Evolutionary conservation across 2,329 filamentous ascomycete species (phyloP).

Genomic region (Pseudogymnoascus sp.): DNA sequence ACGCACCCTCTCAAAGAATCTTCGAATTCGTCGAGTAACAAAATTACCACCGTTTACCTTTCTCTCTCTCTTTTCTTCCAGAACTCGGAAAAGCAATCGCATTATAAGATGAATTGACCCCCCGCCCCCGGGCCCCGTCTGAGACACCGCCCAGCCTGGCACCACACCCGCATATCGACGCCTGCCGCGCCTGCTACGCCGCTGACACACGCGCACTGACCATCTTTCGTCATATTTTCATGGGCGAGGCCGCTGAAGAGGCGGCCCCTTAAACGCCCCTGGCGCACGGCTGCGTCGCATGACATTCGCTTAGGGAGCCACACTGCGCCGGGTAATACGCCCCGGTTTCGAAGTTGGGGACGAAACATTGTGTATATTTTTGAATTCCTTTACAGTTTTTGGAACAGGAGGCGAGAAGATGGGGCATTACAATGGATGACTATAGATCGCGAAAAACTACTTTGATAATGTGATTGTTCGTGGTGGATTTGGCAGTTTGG

Average conservation of each 20-base stretch:
- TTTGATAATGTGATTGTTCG: not conserved
- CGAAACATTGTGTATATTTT: not conserved
- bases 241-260: not conserved
- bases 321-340: not conserved
- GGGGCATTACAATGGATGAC: not conserved
- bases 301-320: not conserved
- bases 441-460: not conserved
- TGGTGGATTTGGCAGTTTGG: not conserved
- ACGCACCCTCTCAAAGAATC: not conserved
- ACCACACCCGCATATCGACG: not conserved
- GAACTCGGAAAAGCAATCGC: constrained; percentile 6
- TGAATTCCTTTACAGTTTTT: not conserved
- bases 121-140: not conserved
- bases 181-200: constrained; percentile 6
- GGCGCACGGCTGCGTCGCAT: constrained; percentile 4
- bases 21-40: not conserved
- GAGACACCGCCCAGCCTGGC: not conserved
- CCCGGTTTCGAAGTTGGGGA: constrained; percentile 1
- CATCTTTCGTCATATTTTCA: not conserved
- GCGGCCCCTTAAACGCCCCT: constrained; percentile 7
- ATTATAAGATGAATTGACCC: constrained; percentile 3
- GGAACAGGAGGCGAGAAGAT: not conserved
- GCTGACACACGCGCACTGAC: constrained; percentile 6
- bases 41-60: constrained; percentile 3
- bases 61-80: not conserved